These are phyloP conservation scores for Salix arbutifolia DNA, from an alignment of 345 rosid genomes.

Conservation along the genomic window DNA sequence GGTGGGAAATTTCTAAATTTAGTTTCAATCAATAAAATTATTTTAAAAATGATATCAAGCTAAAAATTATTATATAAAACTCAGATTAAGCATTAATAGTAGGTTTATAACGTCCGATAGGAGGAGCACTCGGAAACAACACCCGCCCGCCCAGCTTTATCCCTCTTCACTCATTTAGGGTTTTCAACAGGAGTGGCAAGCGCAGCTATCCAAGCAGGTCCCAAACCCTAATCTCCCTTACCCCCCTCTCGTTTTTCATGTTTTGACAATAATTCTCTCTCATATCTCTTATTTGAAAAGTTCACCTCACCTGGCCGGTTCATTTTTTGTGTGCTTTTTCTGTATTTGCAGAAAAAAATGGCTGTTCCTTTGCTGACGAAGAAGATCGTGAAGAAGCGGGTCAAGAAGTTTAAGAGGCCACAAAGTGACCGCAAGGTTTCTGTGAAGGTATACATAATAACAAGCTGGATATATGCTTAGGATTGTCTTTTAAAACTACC, in stretches of 20 bases:
- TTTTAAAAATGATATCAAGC: too few species aligned
- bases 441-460: slow-evolving; percentile 40
- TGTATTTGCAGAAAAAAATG: slow-evolving; percentile 36
- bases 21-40: too few species aligned
- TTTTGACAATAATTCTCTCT: too few species aligned
- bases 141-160: not conserved
- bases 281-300: not conserved
- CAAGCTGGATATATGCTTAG: not conserved
- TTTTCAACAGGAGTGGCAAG: slow-evolving; percentile 15
- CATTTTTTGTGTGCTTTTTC: not conserved
- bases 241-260: not conserved
- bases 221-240: not conserved
- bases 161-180: slow-evolving; percentile 6
- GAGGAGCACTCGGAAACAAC: too few species aligned
- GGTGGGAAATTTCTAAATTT: too few species aligned
- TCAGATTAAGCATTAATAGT: too few species aligned
- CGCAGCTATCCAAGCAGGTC: slow-evolving; percentile 18
- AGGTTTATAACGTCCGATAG: not conserved
- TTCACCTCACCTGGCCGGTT: not conserved
- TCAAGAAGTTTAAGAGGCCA: slow-evolving; percentile 62
- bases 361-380: slow-evolving; percentile 54
- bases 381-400: slow-evolving; percentile 69
- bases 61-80: too few species aligned
- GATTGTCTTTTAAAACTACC: not conserved
- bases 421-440: slow-evolving; percentile 59